Base-by-base conservation (phyloP, 768 basidiomycete species). In the Hirschioporus abietinus region DNA sequence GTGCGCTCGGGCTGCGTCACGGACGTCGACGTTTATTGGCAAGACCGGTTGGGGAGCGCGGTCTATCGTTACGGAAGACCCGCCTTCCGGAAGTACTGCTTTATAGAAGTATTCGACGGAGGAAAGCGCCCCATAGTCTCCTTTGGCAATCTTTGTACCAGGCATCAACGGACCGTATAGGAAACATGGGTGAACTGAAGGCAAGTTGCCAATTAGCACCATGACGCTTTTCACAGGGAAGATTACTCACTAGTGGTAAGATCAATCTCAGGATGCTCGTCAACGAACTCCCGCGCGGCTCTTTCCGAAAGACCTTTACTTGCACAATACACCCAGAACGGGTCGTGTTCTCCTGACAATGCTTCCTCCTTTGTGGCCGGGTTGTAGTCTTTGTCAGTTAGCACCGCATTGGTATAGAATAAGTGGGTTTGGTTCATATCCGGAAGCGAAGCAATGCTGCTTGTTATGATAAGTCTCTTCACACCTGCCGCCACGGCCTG, bases 401-500 rank as follows among this genome's bases (percentile, higher is more conserved):
- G 30, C 1, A 61, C 23, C 9, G 10, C 15, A 24, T 61, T 23
- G 23, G 17, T 61, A 23, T 25, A 61, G 12, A 15, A 23, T 2
- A 18, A 3, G 2, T 61, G 5, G 3, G 42, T 15, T 24, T 12
- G 3, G 63, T 52, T 25, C 25, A 24, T 15, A 12, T 52, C 24
- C 20, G 23, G 12, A 52, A 64, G 20, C 12, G 36, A 18, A 8
- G 63, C 30, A 12, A 26, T 17, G 36, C 68, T 69, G 65, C 83
- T 79, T 1, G 81, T 81, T 1, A 80, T 75, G 1, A 81, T 74
- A 15, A 81, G 63, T 58, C 75, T 75, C 58, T 72, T 77, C 1
- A 81, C 71, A 3, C 79, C 79, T 0, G 77, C 78, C 59, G 77
- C 76, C 36, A 78, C 72, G 0, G 77, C 81, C 65, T 82, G 80